Base-by-base conservation (phyloP, 345 rosid genomes). In the Pistacia atlantica region DNA sequence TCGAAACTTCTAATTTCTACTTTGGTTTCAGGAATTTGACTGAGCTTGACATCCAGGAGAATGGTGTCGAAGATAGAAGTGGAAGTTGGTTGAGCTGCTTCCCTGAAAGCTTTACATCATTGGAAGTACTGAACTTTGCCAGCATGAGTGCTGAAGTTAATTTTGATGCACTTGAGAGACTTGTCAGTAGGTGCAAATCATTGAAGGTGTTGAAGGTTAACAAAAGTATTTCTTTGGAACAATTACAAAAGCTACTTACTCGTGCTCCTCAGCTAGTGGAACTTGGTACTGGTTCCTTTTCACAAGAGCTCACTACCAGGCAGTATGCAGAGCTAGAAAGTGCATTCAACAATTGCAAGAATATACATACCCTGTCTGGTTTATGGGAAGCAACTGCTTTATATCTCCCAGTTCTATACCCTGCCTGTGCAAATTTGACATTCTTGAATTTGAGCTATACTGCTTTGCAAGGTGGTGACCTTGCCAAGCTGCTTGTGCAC, bases 41-140 rank as follows among this genome's bases (percentile, higher is more conserved):
- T 7, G 90, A 87, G 83, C 90, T 90, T 42, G 94, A 90, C 71
- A 82, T 90, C 68, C 92, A 84, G 18, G 92, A 89, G 89, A 89
- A 87, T 65, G 94, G 82, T 68, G 75, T 90, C 52, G 89, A 86
- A 65, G 92, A 90, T 75, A 75, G n/a, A 65, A 87, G 82, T 38
- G 92, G 89, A 38, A 79, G 78, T 70, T 90, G 94, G 94, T 76
- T 90, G 84, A 79, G 86, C 74, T 89, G 87, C 73, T 91, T 91
- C 78, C 91, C 95, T 11, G 91, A 87, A 14, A 85, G 60, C 75
- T 87, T 87, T 80, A 78, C 85, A 1, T 81, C 89, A 35, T 69
- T 91, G 84, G 95, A 89, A 83, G 87, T 80, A 12, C 71, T 91
- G 59, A 91, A 86, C 81, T 88, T 89, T 64, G 87, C 90, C 28